Evolutionary conservation across 768 basidiomycete genomes (phyloP).

Genomic region (Collybiopsis confluens): DNA sequence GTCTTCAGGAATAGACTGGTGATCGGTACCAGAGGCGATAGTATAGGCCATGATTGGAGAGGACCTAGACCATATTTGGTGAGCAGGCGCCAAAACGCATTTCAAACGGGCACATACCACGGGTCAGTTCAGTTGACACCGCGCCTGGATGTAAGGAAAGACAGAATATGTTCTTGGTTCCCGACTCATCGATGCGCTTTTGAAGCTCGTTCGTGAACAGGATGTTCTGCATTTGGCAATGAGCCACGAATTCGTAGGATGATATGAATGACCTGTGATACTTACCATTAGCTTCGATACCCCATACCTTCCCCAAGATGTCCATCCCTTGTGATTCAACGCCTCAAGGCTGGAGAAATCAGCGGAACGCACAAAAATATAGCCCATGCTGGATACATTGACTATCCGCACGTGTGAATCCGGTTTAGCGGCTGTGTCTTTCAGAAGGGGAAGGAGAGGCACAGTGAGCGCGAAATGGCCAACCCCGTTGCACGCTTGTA

Average conservation of each 20-base stretch:
- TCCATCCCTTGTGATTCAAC: conserved; percentile 2
- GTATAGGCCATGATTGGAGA: conserved; percentile 1
- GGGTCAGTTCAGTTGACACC: neutral
- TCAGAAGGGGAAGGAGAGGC: conserved; percentile 6
- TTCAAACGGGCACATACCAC: neutral
- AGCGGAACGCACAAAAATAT: neutral
- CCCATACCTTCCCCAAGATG: conserved; percentile 2
- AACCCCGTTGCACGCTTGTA: neutral
- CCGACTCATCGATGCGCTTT: neutral
- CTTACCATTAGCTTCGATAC: conserved; percentile 5
- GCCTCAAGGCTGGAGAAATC: conserved; percentile 2
- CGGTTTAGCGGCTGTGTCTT: neutral
- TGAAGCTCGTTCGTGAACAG: conserved; percentile 10
- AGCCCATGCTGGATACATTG: neutral
- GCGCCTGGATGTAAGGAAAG: conserved; percentile 5
- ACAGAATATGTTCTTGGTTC: neutral
- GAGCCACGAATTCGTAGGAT: neutral
- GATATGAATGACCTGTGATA: neutral
- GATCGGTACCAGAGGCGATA: neutral
- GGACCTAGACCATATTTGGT: neutral
- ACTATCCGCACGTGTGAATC: conserved; percentile 9
- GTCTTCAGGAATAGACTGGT: neutral
- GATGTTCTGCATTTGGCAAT: conserved; percentile 1
- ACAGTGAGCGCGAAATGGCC: conserved; percentile 3
- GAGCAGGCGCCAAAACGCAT: neutral